These are phyloP conservation scores for Candida jianshihensis DNA, from an alignment of 805 yeast species.

Conservation along the genomic window DNA sequence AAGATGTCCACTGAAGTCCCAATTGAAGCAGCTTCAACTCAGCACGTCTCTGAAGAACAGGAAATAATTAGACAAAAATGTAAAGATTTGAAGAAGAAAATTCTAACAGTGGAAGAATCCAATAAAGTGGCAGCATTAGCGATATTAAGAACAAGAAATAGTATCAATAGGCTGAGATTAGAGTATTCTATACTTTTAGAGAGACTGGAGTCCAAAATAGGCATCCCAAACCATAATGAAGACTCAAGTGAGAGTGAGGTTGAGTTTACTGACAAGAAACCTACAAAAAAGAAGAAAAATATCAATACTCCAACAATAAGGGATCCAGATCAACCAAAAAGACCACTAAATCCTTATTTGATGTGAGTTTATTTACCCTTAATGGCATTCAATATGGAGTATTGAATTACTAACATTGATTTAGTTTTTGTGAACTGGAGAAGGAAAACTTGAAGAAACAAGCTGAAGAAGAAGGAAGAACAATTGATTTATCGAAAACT, in stretches of 20 bases:
- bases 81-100: slow-evolving; percentile 60
- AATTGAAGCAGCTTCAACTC: not conserved
- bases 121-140: slow-evolving; percentile 74
- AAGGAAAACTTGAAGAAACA: slow-evolving; percentile 63
- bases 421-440: slow-evolving; percentile 85
- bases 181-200: slow-evolving; percentile 81
- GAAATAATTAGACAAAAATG: slow-evolving; percentile 55
- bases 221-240: slow-evolving; percentile 11
- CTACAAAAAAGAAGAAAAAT: slow-evolving; percentile 20
- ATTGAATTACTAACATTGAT: slow-evolving; percentile 8
- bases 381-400: no score
- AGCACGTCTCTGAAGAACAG: not conserved
- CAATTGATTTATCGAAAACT: slow-evolving; percentile 63
- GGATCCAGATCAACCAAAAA: slow-evolving; percentile 81
- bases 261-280: slow-evolving; percentile 14
- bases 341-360: slow-evolving; percentile 87
- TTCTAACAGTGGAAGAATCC: slow-evolving; percentile 64
- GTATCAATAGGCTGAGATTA: slow-evolving; percentile 70
- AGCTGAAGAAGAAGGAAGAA: slow-evolving; percentile 48
- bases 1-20: not conserved
- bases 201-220: slow-evolving; percentile 57
- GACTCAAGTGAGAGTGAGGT: slow-evolving; percentile 5
- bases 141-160: slow-evolving; percentile 66
- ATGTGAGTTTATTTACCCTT: no score
- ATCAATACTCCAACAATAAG: slow-evolving; percentile 24